Evolutionary conservation across 2,329 filamentous ascomycete species (phyloP), one percentile per base, ranked within the genome.

Genomic region (Ampelomyces quisqualis): DNA sequence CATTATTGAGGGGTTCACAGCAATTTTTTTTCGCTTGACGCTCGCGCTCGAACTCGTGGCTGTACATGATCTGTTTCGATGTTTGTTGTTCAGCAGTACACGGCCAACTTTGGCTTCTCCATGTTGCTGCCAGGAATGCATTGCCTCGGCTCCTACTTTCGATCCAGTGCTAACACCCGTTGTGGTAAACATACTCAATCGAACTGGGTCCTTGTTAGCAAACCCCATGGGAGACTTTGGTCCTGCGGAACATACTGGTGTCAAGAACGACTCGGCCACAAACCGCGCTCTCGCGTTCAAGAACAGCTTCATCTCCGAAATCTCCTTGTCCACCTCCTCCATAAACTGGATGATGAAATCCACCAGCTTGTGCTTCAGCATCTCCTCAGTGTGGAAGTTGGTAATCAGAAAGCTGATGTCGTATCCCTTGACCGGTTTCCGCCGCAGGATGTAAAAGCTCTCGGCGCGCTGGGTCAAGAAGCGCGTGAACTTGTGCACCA

Each of bases 291-390:
- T 81, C 41, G 93, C 90, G 69, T 98, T 98, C 69, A 98, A 77
- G 72, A 98, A 98, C 62, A 98, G 85, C 80, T 98, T 98, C 93
- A 98, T 97, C 74, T 98, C 94, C 3, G 93, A 97, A 46, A 98
- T 98, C 72, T 98, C 93, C 78, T 98, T 98, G 71, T 98, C 94
- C 4, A 98, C 94, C 70, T 98, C 93, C 71, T 98, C 91, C 91
- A 98, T 97, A 65, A 98, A 98, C 65, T 97, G 85, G 54, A 98
- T 96, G 57, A 98, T 95, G 64, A 98, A 98, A 70, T 98, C 93
- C 22, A 98, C 94, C 57, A 98, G 78, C 77, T 98, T 97, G 70
- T 98, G 91, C 77, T 97, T 97, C 67, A 97, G 71, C 90, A 98
- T 95, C 68, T 94, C 88, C 71, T 97, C 93, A 4, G 93, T 97